phyloP scores from a whole-genome alignment of 768 basidiomycete genomes.

The Lepiota brunneoincarnata region DNA sequence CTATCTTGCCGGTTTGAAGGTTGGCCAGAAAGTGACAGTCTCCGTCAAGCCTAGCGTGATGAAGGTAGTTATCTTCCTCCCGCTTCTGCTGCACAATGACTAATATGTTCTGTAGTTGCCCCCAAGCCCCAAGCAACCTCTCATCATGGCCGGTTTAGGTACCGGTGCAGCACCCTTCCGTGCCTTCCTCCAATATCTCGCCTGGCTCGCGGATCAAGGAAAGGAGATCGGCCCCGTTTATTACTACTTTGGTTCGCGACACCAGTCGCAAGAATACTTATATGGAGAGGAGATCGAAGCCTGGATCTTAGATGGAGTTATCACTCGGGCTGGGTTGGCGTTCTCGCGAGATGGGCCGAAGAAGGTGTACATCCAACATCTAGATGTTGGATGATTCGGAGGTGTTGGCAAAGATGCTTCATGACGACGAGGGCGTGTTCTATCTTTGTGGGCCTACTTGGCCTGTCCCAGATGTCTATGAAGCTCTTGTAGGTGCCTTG shows the following conservation, averaged over 20 bases:
- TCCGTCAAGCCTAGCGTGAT: conserved; percentile 99
- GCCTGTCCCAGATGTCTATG: conserved; percentile 99
- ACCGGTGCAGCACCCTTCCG: conserved; percentile 99
- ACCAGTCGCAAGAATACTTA: conserved; percentile 93
- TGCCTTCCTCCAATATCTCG: conserved; percentile 96
- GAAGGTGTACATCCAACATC: conserved; percentile 98
- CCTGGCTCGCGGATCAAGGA: conserved; percentile 73
- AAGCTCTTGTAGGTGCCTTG: conserved; percentile 84
- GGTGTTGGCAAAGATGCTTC: conserved; percentile 70
- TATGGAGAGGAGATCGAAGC: conserved; percentile 97
- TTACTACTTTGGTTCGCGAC: conserved; percentile 98
- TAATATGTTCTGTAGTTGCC: conserved; percentile 58
- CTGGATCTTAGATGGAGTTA: conserved; percentile 79
- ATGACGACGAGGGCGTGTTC: conserved; percentile 77
- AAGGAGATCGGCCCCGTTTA: conserved; percentile 86
- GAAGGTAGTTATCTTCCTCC: conserved; percentile 60
- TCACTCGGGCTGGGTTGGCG: conserved; percentile 89
- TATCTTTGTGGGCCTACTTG: conserved; percentile 98
- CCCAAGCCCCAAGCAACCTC: conserved; percentile 76
- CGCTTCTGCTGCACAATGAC: not conserved
- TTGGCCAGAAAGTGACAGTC: conserved; percentile 93
- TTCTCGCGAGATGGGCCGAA: conserved; percentile 92
- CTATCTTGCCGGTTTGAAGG: conserved; percentile 80
- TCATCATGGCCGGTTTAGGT: conserved; percentile 98
- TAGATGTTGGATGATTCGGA: conserved; percentile 93